Conservation (phyloP, 768 basidiomycete genomes). For the Lactifluus piperatus region DNA sequence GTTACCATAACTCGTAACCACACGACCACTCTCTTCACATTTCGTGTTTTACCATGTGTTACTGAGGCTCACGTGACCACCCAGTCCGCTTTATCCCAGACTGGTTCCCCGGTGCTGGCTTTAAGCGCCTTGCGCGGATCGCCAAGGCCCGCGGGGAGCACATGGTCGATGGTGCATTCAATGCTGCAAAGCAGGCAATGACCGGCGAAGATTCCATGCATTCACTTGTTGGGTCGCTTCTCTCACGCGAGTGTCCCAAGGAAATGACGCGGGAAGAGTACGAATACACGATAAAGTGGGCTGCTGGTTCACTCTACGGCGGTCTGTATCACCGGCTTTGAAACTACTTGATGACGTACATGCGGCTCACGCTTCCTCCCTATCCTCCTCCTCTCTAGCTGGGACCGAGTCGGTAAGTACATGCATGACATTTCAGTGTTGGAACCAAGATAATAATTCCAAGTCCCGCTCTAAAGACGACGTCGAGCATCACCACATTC, state of each 20-base stretch:
- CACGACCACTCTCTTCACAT: neutral
- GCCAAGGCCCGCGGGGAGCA: slow-evolving; percentile 16
- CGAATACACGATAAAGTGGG: slow-evolving; percentile 21
- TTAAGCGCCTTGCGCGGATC: slow-evolving; percentile 19
- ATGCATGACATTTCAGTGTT: neutral
- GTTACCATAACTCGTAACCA: neutral
- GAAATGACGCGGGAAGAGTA: slow-evolving; percentile 19
- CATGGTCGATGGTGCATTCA: slow-evolving; percentile 16
- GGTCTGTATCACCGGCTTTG: slow-evolving; percentile 1
- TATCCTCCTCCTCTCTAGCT: neutral
- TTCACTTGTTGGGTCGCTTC: slow-evolving; percentile 16
- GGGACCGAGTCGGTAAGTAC: slow-evolving; percentile 17
- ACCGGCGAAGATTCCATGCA: slow-evolving; percentile 12
- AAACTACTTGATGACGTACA: neutral
- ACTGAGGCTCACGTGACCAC: slow-evolving; percentile 2
- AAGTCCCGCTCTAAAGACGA: neutral
- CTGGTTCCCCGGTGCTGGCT: slow-evolving; percentile 20
- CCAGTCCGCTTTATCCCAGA: slow-evolving; percentile 17
- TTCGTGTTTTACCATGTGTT: too few relatives aligned
- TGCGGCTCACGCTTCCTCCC: neutral
- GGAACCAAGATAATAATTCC: neutral
- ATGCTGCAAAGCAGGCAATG: slow-evolving; percentile 16
- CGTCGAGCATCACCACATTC: slow-evolving; percentile 15
- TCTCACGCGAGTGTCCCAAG: slow-evolving; percentile 9
- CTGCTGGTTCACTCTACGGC: slow-evolving; percentile 18